Percentiles rank a stretch among this genome's conserved stretches.
These are phyloP conservation scores for Backusella sp. DNA, from an alignment of 192 early-diverging fungal species.

Conservation along the genomic window DNA sequence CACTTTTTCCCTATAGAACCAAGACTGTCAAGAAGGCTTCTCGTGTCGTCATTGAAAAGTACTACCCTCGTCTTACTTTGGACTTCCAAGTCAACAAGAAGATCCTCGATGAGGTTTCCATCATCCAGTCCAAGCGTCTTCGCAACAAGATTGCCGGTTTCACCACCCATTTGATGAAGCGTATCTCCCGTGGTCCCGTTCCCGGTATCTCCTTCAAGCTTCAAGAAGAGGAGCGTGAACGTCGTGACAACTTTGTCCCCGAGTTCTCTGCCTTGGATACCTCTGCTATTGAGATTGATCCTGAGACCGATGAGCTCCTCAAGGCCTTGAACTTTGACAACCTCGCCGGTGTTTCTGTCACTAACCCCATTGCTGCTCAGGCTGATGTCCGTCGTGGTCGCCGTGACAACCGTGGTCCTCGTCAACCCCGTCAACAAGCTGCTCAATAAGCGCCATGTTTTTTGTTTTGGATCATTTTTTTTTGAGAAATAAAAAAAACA, in stretches of 20 bases:
- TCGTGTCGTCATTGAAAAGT: slow-evolving; percentile 99
- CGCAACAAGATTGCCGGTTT: slow-evolving; percentile 99
- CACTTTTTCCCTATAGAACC: slow-evolving; percentile 51
- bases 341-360: slow-evolving; percentile 78
- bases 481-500: not conserved
- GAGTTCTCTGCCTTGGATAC: slow-evolving; percentile 95
- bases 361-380: slow-evolving; percentile 36
- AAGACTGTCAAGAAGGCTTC: slow-evolving; percentile 99
- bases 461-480: not conserved
- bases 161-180: slow-evolving; percentile 99
- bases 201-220: slow-evolving; percentile 99
- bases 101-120: slow-evolving; percentile 95
- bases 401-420: slow-evolving; percentile 24
- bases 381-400: slow-evolving; percentile 34
- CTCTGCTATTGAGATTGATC: slow-evolving; percentile 91
- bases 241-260: slow-evolving; percentile 99
- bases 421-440: slow-evolving; percentile 23
- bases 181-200: slow-evolving; percentile 97
- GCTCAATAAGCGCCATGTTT: slow-evolving; percentile 17
- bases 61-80: slow-evolving; percentile 98
- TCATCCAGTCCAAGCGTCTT: slow-evolving; percentile 98
- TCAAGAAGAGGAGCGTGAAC: slow-evolving; percentile 99
- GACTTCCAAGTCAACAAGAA: slow-evolving; percentile 99
- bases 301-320: slow-evolving; percentile 91
- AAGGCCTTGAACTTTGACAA: slow-evolving; percentile 97